phyloP scores from a whole-genome alignment of 352 stramenopile species.

The Globisporangium takayamanum region DNA sequence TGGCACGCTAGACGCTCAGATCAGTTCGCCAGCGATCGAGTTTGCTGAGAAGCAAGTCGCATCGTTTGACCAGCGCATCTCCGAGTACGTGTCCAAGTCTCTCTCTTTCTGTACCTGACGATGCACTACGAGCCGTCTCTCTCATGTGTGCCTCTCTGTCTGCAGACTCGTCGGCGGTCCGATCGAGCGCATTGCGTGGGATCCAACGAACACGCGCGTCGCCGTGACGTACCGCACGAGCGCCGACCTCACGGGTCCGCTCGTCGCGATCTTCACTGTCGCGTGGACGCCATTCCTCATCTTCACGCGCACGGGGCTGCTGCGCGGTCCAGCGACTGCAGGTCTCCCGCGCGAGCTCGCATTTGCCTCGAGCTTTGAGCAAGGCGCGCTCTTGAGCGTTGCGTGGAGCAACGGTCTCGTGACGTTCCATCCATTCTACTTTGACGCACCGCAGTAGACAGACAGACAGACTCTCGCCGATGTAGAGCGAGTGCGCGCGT shows the following conservation, averaged over 20 bases:
- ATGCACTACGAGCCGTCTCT: background rate
- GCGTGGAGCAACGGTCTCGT: conserved; percentile 73
- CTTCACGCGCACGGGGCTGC: conserved; percentile 57
- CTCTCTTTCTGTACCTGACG: background rate
- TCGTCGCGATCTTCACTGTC: conserved; percentile 69
- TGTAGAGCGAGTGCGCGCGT: background rate
- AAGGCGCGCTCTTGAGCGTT: conserved; percentile 62
- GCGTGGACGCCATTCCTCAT: conserved; percentile 69
- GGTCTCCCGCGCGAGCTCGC: conserved; percentile 48
- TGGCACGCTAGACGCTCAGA: conserved; percentile 44
- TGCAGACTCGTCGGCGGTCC: conserved; percentile 53
- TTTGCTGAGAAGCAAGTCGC: conserved; percentile 55
- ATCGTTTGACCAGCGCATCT: conserved; percentile 55
- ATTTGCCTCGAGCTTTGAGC: conserved; percentile 65
- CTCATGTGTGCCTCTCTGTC: background rate
- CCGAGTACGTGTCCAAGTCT: conserved; percentile 26
- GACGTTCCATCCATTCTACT: conserved; percentile 79
- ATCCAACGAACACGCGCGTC: conserved; percentile 58
- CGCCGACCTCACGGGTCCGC: conserved; percentile 26
- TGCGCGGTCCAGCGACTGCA: conserved; percentile 52
- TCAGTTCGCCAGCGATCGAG: conserved; percentile 63
- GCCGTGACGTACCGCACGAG: conserved; percentile 48
- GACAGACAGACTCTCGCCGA: background rate
- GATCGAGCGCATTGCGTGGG: conserved; percentile 57
- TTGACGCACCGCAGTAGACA: conserved; percentile 21